Percentiles rank a stretch among this genome's conserved stretches.
Conservation (phyloP, 345 rosid genomes). For the Eucalyptus pumila region DNA sequence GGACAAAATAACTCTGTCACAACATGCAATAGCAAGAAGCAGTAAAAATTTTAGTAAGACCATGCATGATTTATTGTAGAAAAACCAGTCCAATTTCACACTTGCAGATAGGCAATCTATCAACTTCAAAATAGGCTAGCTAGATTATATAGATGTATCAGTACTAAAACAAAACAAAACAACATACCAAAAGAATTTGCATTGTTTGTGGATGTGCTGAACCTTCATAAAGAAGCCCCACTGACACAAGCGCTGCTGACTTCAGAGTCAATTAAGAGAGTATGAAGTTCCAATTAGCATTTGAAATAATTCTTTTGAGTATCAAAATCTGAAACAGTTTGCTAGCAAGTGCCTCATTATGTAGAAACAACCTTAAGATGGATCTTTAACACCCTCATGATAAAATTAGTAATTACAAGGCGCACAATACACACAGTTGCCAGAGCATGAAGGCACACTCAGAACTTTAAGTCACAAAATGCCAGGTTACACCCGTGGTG, state of each 20-base stretch:
- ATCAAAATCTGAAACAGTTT: neutral
- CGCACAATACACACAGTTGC: neutral
- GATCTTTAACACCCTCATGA: neutral
- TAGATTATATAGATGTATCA: neutral
- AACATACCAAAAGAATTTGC: constrained; percentile 73
- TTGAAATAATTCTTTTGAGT: neutral
- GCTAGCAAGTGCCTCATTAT: neutral
- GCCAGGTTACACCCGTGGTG: neutral
- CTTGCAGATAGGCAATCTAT: neutral
- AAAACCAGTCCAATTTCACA: neutral
- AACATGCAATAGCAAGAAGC: neutral
- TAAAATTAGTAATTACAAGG: neutral
- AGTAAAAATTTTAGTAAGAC: neutral
- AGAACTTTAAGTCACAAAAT: neutral
- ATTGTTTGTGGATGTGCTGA: constrained; percentile 85
- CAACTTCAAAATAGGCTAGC: neutral
- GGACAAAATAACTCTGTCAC: neutral
- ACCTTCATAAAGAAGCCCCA: constrained; percentile 94
- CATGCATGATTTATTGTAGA: neutral
- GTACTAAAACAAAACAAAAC: neutral
- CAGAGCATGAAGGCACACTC: neutral
- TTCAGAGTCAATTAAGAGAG: constrained; percentile 15
- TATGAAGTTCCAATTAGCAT: neutral
- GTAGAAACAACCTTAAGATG: neutral
- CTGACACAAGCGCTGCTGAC: constrained; percentile 89